Conservation (phyloP, 2,329 filamentous ascomycete species). For the Talaromyces sp. region DNA sequence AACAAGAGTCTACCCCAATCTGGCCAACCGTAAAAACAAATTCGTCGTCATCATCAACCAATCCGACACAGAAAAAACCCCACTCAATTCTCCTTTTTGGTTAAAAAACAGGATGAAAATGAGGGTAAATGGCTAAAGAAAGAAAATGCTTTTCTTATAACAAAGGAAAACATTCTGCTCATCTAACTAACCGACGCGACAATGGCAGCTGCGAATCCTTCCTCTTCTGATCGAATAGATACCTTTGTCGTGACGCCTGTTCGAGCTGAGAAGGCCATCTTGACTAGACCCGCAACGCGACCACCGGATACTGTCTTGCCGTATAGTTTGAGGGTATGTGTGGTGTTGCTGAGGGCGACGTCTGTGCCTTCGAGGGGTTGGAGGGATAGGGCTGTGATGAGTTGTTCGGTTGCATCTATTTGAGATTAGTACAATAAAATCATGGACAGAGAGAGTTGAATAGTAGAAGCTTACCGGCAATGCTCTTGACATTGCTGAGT, state of each 20-base stretch:
- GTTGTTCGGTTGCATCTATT: slow-evolving; percentile 84
- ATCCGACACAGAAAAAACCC: background rate
- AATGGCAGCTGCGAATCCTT: slow-evolving; percentile 79
- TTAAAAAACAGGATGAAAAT: background rate
- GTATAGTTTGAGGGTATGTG: slow-evolving; percentile 91
- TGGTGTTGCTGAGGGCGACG: slow-evolving; percentile 79
- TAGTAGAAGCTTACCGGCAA: slow-evolving; percentile 65
- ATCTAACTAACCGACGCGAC: slow-evolving; percentile 74
- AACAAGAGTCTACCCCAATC: background rate
- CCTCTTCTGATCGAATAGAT: slow-evolving; percentile 85
- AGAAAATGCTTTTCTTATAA: background rate
- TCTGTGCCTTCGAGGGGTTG: slow-evolving; percentile 94
- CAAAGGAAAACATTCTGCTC: background rate
- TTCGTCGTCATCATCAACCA: slow-evolving; percentile 13
- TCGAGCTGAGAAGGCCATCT: slow-evolving; percentile 93
- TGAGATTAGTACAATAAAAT: background rate
- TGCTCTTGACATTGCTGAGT: slow-evolving; percentile 82
- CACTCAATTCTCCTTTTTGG: background rate
- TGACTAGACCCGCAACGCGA: slow-evolving; percentile 77
- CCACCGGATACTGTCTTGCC: slow-evolving; percentile 93
- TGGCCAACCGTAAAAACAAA: background rate
- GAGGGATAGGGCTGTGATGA: slow-evolving; percentile 79
- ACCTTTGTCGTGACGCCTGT: slow-evolving; percentile 95
- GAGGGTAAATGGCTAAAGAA: background rate
- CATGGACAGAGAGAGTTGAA: background rate